These are phyloP conservation scores for Pestalotiopsis fici DNA, from an alignment of 2,329 filamentous ascomycete genomes.

Conservation along the genomic window DNA sequence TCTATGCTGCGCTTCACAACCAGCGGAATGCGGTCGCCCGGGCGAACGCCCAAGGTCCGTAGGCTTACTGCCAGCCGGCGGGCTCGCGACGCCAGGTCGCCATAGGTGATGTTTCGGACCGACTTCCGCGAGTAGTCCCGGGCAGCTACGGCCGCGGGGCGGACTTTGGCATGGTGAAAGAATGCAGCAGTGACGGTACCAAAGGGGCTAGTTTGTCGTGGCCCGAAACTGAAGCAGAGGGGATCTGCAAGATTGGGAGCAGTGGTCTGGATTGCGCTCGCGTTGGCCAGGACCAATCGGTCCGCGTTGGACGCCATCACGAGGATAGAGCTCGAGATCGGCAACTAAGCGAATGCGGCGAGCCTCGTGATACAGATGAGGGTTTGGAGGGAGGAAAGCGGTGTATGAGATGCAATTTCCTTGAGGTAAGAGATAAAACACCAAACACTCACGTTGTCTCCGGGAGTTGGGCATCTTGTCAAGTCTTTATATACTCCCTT, in stretches of 20 bases:
- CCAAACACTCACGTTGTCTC: background rate
- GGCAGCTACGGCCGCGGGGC: conserved; percentile 13
- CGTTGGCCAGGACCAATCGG: background rate
- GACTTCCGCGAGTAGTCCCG: conserved; percentile 15
- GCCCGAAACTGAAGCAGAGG: conserved; percentile 12
- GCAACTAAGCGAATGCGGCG: conserved; percentile 4
- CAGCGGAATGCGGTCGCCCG: conserved; percentile 51
- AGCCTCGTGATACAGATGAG: background rate
- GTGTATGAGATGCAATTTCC: background rate
- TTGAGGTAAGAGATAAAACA: background rate
- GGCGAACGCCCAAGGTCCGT: conserved; percentile 36
- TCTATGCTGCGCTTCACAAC: conserved; percentile 56
- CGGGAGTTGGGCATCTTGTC: background rate
- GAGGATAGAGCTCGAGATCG: background rate
- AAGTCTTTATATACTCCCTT: background rate
- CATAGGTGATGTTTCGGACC: conserved; percentile 41
- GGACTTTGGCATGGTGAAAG: conserved; percentile 14
- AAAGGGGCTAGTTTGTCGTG: conserved; percentile 5
- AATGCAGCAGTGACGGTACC: conserved; percentile 16
- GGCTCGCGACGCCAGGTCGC: conserved; percentile 40
- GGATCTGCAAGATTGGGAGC: conserved; percentile 4
- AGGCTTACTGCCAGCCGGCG: conserved; percentile 44
- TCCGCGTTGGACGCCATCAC: background rate
- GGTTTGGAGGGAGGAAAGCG: background rate
- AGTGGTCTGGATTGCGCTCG: background rate